These are phyloP conservation scores for Baudoinia panamericana DNA, from an alignment of 495 filamentous ascomycete genomes.

Conservation along the genomic window DNA sequence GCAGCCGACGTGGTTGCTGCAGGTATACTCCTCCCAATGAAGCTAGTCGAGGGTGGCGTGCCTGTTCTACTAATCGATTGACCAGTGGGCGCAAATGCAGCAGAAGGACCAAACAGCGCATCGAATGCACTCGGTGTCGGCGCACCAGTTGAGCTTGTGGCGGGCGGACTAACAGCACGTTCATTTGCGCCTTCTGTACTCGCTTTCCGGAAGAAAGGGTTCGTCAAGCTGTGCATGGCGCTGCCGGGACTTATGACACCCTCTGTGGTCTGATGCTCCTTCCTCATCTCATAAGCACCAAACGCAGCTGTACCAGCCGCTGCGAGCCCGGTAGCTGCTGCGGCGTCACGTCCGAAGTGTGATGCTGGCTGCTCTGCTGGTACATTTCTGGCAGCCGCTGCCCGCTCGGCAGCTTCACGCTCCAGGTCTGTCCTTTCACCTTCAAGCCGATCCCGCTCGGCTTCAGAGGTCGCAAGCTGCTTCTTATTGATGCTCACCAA, in stretches of 20 bases:
- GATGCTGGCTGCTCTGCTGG: slow-evolving; percentile 24
- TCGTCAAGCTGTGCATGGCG: slow-evolving; percentile 60
- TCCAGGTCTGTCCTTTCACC: slow-evolving; percentile 57
- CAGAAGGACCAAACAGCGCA: slow-evolving; percentile 15
- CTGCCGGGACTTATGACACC: too few relatives aligned
- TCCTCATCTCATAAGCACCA: slow-evolving; percentile 7
- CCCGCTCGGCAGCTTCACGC: slow-evolving; percentile 45
- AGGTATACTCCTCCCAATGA: slow-evolving; percentile 8
- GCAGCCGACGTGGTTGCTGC: not conserved
- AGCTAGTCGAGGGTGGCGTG: slow-evolving; percentile 17
- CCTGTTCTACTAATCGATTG: slow-evolving; percentile 11
- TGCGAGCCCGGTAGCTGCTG: slow-evolving; percentile 1
- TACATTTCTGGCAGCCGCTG: slow-evolving; percentile 26
- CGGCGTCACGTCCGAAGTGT: slow-evolving; percentile 8
- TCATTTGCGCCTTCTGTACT: not conserved
- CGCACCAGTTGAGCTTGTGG: not conserved
- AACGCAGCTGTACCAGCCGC: slow-evolving; percentile 8
- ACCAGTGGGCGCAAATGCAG: slow-evolving; percentile 13
- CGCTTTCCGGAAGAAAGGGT: slow-evolving; percentile 71
- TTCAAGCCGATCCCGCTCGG: slow-evolving; percentile 73
- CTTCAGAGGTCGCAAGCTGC: slow-evolving; percentile 78
- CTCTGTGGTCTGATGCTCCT: slow-evolving; percentile 6
- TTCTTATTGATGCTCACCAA: slow-evolving; percentile 96
- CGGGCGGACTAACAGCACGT: slow-evolving; percentile 8
- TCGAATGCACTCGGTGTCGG: slow-evolving; percentile 19